Percentiles rank a stretch among this genome's conserved stretches.
Evolutionary conservation across 73 alveolate species (phyloP).

Genomic region (Paramecium biaurelia): DNA sequence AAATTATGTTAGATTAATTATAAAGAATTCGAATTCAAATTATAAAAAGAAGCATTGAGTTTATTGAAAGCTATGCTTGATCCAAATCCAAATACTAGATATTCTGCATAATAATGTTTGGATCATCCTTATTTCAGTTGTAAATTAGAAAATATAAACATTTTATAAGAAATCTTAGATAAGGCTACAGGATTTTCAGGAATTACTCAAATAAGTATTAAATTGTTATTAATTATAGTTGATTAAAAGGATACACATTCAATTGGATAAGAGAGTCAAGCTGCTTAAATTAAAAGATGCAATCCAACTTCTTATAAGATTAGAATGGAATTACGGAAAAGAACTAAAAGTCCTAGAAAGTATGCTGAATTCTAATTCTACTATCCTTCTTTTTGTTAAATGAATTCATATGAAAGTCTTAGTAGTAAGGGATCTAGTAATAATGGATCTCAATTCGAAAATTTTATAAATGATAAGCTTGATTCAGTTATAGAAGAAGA

Average conservation of each 20-base stretch:
- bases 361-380: conserved; percentile 24
- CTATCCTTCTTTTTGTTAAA: conserved; percentile 27
- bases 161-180: background rate
- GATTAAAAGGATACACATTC: background rate
- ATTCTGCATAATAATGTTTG: background rate
- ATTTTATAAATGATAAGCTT: background rate
- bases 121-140: conserved; percentile 18
- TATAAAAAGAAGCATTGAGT: background rate
- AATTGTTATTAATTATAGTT: background rate
- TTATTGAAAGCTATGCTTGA: background rate
- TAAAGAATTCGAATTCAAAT: conserved; percentile 7
- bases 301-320: conserved; percentile 12
- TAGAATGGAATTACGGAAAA: background rate
- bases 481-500: background rate
- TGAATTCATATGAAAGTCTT: background rate
- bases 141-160: background rate
- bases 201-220: background rate
- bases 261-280: background rate
- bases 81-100: conserved; percentile 11
- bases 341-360: conserved; percentile 43
- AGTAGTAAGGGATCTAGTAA: background rate
- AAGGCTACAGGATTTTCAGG: conserved; percentile 38
- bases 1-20: background rate
- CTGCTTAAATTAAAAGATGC: conserved; percentile 3
- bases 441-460: background rate